These are phyloP conservation scores for Vitis rotundifolia DNA, from an alignment of 164 flowering plant genomes.

Conservation along the genomic window DNA sequence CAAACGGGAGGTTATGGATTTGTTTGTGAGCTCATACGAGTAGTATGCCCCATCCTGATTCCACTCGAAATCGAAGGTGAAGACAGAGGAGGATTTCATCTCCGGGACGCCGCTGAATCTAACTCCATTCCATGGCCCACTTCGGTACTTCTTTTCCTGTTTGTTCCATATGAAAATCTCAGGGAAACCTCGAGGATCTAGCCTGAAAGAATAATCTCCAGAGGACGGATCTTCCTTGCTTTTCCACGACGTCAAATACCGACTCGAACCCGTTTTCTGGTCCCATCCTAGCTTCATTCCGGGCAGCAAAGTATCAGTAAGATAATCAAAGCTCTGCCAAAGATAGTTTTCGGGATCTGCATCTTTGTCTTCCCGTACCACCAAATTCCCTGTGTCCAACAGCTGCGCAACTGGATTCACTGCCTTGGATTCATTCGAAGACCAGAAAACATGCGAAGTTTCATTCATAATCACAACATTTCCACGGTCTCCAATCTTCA, in stretches of 20 bases:
- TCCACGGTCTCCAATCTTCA: constrained; percentile 28
- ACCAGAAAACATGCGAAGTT: constrained; percentile 29
- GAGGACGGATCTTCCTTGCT: constrained; percentile 38
- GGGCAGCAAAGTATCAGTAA: constrained; percentile 34
- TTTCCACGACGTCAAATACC: constrained; percentile 41
- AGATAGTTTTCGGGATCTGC: constrained; percentile 8
- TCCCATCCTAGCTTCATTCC: constrained; percentile 47
- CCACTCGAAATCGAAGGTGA: constrained; percentile 23
- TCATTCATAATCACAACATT: constrained; percentile 26
- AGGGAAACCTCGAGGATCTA: constrained; percentile 36
- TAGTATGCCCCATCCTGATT: constrained; percentile 37
- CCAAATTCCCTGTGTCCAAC: constrained; percentile 47
- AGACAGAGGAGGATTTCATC: constrained; percentile 27
- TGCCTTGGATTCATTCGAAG: constrained; percentile 20
- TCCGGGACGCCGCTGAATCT: constrained; percentile 63
- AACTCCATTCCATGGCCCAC: constrained; percentile 67
- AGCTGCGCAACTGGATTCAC: constrained; percentile 26
- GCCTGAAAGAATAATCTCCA: constrained; percentile 34
- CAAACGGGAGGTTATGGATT: constrained; percentile 33
- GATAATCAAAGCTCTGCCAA: constrained; percentile 47
- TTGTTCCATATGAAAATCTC: constrained; percentile 22
- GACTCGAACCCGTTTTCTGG: constrained; percentile 8
- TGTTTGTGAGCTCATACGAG: constrained; percentile 17
- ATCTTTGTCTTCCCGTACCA: constrained; percentile 26
- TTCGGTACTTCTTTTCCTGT: constrained; percentile 16